Conservation (phyloP, 441 rosid genomes). For the Aquilaria agallochum region DNA sequence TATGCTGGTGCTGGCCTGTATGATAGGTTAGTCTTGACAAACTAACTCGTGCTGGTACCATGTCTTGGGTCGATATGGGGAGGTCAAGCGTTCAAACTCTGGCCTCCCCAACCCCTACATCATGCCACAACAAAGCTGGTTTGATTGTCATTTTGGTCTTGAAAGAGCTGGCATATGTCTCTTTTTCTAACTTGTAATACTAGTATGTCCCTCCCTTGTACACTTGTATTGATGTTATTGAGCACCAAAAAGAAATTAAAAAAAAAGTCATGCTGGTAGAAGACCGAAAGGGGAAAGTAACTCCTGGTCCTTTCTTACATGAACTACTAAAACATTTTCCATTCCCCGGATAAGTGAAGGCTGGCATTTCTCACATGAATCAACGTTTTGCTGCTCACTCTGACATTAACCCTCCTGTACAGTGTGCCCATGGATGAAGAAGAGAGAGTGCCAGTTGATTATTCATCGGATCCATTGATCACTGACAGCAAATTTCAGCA, state of each 20-base stretch:
- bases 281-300: no score
- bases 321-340: neutral
- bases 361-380: no score
- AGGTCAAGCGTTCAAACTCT: neutral
- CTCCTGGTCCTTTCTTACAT: neutral
- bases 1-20: conserved; percentile 84
- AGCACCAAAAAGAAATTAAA: no score
- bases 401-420: conserved; percentile 9
- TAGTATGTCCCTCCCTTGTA: neutral
- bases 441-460: conserved; percentile 44
- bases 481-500: conserved; percentile 40
- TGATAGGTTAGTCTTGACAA: conserved; percentile 43
- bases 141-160: neutral
- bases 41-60: neutral
- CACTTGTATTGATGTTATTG: no score
- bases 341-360: neutral
- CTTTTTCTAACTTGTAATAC: neutral
- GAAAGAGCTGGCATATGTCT: neutral
- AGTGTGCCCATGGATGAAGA: conserved; percentile 61
- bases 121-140: neutral
- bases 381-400: no score
- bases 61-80: neutral
- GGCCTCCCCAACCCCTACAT: neutral
- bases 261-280: no score
- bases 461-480: conserved; percentile 42